phyloP scores from a whole-genome alignment of 768 basidiomycete species.

The Serendipita sp. region DNA sequence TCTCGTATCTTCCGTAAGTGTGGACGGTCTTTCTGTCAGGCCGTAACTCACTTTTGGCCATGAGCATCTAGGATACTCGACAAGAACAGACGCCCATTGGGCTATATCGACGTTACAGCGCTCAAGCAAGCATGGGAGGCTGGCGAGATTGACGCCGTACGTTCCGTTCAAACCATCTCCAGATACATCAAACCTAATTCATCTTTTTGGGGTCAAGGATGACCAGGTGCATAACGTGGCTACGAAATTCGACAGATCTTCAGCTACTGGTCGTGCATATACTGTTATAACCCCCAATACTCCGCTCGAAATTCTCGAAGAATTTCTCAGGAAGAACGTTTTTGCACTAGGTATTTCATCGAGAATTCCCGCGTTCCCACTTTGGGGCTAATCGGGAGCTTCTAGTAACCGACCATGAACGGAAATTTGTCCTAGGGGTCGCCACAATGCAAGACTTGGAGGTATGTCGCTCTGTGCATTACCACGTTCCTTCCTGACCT shows the following conservation, averaged over 20 bases:
- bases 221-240: slow-evolving; percentile 59
- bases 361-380: not conserved
- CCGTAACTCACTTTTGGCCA: not conserved
- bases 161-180: slow-evolving; percentile 17
- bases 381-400: not conserved
- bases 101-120: slow-evolving; percentile 64
- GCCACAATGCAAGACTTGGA: slow-evolving; percentile 66
- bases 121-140: slow-evolving; percentile 70
- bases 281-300: slow-evolving; percentile 68
- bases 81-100: slow-evolving; percentile 53
- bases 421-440: slow-evolving; percentile 72
- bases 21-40: slow-evolving; percentile 9
- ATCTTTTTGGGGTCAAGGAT: slow-evolving; percentile 25
- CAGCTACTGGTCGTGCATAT: slow-evolving; percentile 42
- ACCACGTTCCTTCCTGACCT: not conserved
- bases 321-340: slow-evolving; percentile 52
- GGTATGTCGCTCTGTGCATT: slow-evolving; percentile 11
- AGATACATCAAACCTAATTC: slow-evolving; percentile 4
- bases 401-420: slow-evolving; percentile 63
- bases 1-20: slow-evolving; percentile 78
- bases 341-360: slow-evolving; percentile 51
- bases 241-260: slow-evolving; percentile 51
- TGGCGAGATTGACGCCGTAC: slow-evolving; percentile 51
- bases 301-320: slow-evolving; percentile 64
- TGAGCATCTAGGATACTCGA: slow-evolving; percentile 48